Conservation (phyloP, 2,329 filamentous ascomycete genomes). For the Calonectria hongkongensis region DNA sequence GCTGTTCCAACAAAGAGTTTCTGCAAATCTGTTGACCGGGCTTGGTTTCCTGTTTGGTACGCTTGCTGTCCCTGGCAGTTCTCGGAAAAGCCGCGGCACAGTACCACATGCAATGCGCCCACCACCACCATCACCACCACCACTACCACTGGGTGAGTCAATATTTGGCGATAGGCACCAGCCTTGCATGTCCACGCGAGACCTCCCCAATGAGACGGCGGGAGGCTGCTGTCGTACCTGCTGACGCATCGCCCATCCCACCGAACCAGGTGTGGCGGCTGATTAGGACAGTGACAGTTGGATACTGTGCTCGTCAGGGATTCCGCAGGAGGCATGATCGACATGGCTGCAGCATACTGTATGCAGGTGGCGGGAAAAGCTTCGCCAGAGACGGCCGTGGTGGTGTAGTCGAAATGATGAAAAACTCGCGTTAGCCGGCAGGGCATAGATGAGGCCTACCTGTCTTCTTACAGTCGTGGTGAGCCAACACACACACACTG, state of each 20-base stretch:
- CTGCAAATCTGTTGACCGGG: background rate
- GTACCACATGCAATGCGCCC: background rate
- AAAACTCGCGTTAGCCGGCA: background rate
- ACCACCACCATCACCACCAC: conserved; percentile 4
- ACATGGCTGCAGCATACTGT: conserved; percentile 32
- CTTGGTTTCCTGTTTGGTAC: background rate
- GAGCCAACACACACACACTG: conserved; percentile 31
- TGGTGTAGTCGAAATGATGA: conserved; percentile 17
- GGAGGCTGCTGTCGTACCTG: conserved; percentile 33
- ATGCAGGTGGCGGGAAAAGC: conserved; percentile 21
- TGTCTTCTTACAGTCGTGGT: conserved; percentile 9
- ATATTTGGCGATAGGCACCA: conserved; percentile 13
- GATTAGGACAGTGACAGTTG: conserved; percentile 2
- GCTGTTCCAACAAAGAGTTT: conserved; percentile 11
- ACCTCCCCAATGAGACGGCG: conserved; percentile 13
- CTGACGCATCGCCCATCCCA: conserved; percentile 36
- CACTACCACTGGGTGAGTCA: background rate
- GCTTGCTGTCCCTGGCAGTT: background rate
- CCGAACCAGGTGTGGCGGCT: conserved; percentile 4
- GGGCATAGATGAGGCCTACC: background rate
- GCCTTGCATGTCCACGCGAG: conserved; percentile 4
- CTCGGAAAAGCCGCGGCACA: background rate
- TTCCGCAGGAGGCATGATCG: conserved; percentile 16
- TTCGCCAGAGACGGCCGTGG: background rate
- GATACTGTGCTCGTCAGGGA: conserved; percentile 23